Base-by-base conservation (phyloP, 768 basidiomycete genomes). In the Agaricus sinodeliciosus region DNA sequence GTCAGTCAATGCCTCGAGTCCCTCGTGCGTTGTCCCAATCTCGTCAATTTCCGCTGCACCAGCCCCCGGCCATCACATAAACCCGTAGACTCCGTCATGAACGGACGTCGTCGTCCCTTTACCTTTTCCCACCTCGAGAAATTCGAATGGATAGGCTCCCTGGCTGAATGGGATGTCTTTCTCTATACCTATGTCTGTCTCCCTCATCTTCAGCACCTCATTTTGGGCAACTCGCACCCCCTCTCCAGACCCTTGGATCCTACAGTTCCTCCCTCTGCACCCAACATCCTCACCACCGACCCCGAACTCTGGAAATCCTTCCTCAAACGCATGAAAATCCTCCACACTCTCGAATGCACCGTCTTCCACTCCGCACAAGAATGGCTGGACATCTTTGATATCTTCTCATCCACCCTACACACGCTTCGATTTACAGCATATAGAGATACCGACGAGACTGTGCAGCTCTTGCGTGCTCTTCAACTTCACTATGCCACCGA, bases 131-230 rank as follows among this genome's bases (percentile, higher is more conserved):
- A 42, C 3, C 34, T 54, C 18, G 27, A 44, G 11, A 51, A 57
- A 13, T 57, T 54, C 28, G 53, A 57, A 15, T 51, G 50, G 50
- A 26, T 44, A 5, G 50, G 50, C 16, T 15, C 42, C 0, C 22
- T 51, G 15, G 43, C 25, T 1, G 43, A 43, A 1, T 51, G 50
- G 50, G 51, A 46, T 13, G 25, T 46, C 6, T 46, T 53, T 28
- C 36, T 53, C 3, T 53, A 53, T 19, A 40, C 51, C 12, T 31
- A 40, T 9, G 44, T 53, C 28, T 26, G 36, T 16, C 16, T 53
- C n/a, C 51, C 43, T 2, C 45, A 53, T 40, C 26, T 46, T 8
- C 51, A 16, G 1, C 44, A 40, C n/a, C 9, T 53, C 9, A 27
- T 34, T 5, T 19, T 53, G 4, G 51, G 43, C 5, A 39, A n/a